Conservation (phyloP, 2,329 filamentous ascomycete genomes). For the Catunica adiposa region DNA sequence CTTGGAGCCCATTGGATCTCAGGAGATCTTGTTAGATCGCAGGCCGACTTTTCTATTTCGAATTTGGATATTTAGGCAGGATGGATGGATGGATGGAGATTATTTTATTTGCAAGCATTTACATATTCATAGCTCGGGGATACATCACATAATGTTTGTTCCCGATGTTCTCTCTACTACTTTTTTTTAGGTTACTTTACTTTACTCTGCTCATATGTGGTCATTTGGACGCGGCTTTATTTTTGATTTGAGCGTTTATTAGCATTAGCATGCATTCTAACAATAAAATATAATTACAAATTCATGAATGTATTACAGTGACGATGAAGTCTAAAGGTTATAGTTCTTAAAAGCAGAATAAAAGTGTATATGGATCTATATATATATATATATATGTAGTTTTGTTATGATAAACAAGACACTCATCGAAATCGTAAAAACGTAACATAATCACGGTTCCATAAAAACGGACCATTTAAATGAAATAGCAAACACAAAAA, state of each 20-base stretch:
- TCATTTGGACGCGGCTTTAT: neutral
- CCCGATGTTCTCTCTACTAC: neutral
- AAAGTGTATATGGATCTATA: neutral
- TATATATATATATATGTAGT: neutral
- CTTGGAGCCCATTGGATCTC: neutral
- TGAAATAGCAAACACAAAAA: neutral
- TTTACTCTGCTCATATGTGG: neutral
- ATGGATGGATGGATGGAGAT: no score
- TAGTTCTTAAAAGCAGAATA: neutral
- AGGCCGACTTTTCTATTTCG: neutral
- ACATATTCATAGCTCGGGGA: neutral
- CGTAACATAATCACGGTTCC: neutral
- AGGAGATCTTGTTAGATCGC: conserved; percentile 2
- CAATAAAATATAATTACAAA: neutral
- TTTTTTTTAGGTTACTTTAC: neutral
- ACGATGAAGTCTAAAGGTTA: no score
- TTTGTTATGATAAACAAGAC: neutral
- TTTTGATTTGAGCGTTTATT: neutral
- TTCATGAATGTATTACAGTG: neutral
- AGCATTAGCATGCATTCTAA: neutral
- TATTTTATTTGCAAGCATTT: neutral
- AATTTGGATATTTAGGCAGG: no score
- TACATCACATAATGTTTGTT: neutral
- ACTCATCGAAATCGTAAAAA: neutral
- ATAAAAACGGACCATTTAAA: neutral